Evolutionary conservation across 805 yeast species (phyloP).

Genomic region (Yamadazyma scolyti): DNA sequence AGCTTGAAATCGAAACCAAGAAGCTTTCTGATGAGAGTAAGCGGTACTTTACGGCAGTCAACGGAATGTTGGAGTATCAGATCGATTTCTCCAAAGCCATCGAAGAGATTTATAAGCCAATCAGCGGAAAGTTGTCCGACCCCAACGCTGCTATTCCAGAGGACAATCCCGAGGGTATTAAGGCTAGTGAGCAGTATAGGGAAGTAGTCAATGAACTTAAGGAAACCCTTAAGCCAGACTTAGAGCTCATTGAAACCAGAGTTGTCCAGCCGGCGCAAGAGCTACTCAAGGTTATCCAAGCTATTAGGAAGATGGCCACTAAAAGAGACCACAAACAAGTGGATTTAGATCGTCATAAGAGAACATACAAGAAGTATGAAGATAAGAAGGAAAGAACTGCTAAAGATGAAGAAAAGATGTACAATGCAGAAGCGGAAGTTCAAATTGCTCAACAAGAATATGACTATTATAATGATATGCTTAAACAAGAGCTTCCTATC

Average conservation of each 20-base stretch:
- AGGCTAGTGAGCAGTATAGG: slow-evolving; percentile 89
- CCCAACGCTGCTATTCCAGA: slow-evolving; percentile 84
- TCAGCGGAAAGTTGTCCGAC: slow-evolving; percentile 86
- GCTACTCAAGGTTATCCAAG: slow-evolving; percentile 71
- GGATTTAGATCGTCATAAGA: slow-evolving; percentile 84
- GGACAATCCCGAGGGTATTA: slow-evolving; percentile 94
- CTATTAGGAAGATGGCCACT: slow-evolving; percentile 88
- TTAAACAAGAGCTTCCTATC: slow-evolving; percentile 85
- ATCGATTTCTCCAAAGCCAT: slow-evolving; percentile 93
- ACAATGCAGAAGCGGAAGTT: slow-evolving; percentile 83
- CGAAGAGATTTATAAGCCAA: slow-evolving; percentile 95
- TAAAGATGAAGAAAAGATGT: slow-evolving; percentile 89
- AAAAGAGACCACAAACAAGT: slow-evolving; percentile 94
- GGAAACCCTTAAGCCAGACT: slow-evolving; percentile 83
- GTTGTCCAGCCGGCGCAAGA: slow-evolving; percentile 92
- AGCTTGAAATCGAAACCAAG: slow-evolving; percentile 84
- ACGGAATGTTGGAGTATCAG: slow-evolving; percentile 90
- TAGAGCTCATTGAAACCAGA: slow-evolving; percentile 86
- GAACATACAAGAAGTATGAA: slow-evolving; percentile 67
- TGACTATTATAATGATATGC: slow-evolving; percentile 92
- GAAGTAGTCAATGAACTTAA: slow-evolving; percentile 85
- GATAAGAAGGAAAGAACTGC: slow-evolving; percentile 77
- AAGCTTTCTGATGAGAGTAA: slow-evolving; percentile 86
- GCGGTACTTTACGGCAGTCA: slow-evolving; percentile 86
- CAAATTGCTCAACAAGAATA: slow-evolving; percentile 92